Conservation (phyloP, 805 yeast species). For the Kluyveromyces nonfermentans region DNA sequence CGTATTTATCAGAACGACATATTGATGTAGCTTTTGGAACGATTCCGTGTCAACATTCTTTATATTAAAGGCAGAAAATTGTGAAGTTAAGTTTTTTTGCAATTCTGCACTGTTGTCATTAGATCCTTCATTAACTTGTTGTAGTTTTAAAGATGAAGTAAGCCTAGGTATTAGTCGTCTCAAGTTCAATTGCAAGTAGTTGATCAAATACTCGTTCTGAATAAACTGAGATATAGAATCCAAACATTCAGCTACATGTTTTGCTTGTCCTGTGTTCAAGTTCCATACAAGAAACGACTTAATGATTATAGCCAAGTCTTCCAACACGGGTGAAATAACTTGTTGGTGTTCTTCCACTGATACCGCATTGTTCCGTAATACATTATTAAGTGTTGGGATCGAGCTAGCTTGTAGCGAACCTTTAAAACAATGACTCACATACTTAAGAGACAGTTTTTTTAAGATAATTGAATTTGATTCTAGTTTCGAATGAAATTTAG, state of each 20-base stretch:
- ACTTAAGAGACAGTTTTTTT: conserved; percentile 54
- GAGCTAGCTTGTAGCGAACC: conserved; percentile 76
- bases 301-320: conserved; percentile 69
- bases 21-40: conserved; percentile 41
- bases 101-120: conserved; percentile 8
- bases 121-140: conserved; percentile 17
- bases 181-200: conserved; percentile 22
- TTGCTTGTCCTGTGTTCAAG: conserved; percentile 58
- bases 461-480: conserved; percentile 43
- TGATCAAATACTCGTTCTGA: conserved; percentile 25
- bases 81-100: conserved; percentile 15
- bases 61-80: conserved; percentile 22
- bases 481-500: conserved; percentile 20
- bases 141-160: conserved; percentile 12
- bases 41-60: conserved; percentile 27
- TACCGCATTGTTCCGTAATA: conserved; percentile 10
- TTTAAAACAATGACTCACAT: conserved; percentile 68
- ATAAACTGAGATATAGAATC: conserved; percentile 19
- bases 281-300: conserved; percentile 57
- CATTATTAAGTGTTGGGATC: conserved; percentile 45
- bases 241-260: conserved; percentile 21
- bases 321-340: conserved; percentile 66
- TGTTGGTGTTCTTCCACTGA: background rate
- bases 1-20: conserved; percentile 63
- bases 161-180: conserved; percentile 20